phyloP scores from a whole-genome alignment of 768 basidiomycete genomes.

The Kwoniella botswanensis region DNA sequence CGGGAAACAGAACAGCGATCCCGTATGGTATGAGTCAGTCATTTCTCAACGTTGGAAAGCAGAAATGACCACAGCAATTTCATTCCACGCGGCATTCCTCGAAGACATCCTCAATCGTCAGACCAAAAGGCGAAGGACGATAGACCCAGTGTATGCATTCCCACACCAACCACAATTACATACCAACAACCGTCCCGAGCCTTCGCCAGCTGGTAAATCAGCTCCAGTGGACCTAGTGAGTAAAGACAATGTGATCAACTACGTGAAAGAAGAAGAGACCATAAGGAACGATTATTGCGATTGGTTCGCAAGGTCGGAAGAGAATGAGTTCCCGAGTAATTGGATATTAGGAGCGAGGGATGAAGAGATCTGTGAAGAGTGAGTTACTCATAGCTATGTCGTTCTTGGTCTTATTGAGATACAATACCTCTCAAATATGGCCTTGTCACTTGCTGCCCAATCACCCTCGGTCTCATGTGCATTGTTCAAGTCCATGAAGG shows the following conservation, averaged over 20 bases:
- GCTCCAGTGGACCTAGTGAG: background rate
- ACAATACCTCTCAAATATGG: too few relatives aligned
- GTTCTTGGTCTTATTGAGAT: slow-evolving; percentile 3
- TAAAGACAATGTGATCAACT: slow-evolving; percentile 63
- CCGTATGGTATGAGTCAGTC: too few relatives aligned
- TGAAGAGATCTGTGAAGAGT: slow-evolving; percentile 93
- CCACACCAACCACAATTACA: slow-evolving; percentile 6
- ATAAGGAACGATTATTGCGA: slow-evolving; percentile 94
- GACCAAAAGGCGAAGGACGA: slow-evolving; percentile 19
- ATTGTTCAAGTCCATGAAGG: too few relatives aligned
- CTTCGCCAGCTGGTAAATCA: background rate
- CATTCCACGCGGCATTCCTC: slow-evolving; percentile 29
- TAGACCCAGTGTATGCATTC: slow-evolving; percentile 20
- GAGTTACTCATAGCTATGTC: slow-evolving; percentile 53
- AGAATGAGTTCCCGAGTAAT: slow-evolving; percentile 84
- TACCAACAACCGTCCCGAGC: background rate
- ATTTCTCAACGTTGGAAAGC: background rate
- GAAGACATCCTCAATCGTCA: slow-evolving; percentile 28
- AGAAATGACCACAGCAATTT: slow-evolving; percentile 19
- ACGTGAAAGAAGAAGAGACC: slow-evolving; percentile 92
- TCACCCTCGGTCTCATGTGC: too few relatives aligned
- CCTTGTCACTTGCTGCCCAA: too few relatives aligned
- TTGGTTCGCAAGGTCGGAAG: slow-evolving; percentile 82
- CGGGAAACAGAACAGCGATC: background rate
- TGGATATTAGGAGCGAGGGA: slow-evolving; percentile 89